These are phyloP conservation scores for Emmonsiellopsis sp. DNA, from an alignment of 2,329 filamentous ascomycete species.

Conservation along the genomic window DNA sequence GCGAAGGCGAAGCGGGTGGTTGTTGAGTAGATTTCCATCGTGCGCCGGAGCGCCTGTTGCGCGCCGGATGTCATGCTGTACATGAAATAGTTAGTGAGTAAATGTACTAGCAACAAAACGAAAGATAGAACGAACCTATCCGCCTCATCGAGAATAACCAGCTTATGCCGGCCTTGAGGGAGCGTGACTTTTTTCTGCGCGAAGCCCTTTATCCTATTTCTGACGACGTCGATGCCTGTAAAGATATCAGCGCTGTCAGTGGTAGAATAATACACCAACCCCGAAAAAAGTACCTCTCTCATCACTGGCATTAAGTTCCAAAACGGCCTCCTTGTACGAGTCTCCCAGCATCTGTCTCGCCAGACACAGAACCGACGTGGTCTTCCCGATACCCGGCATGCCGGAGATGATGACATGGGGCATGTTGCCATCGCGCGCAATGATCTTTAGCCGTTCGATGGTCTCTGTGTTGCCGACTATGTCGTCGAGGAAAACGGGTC, in stretches of 20 bases:
- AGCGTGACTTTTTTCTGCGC: slow-evolving; percentile 98
- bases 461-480: slow-evolving; percentile 97
- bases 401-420: slow-evolving; percentile 99
- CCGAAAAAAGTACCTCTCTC: slow-evolving; percentile 57
- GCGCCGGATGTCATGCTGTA: slow-evolving; percentile 84
- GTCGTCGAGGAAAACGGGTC: slow-evolving; percentile 89
- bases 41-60: slow-evolving; percentile 86
- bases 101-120: neutral
- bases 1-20: slow-evolving; percentile 97
- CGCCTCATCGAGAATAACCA: slow-evolving; percentile 95
- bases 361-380: slow-evolving; percentile 86
- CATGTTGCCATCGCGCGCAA: slow-evolving; percentile 98
- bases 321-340: slow-evolving; percentile 91
- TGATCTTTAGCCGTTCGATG: slow-evolving; percentile 93
- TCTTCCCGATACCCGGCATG: slow-evolving; percentile 98
- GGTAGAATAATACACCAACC: neutral
- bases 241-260: neutral
- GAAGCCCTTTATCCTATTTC: slow-evolving; percentile 96
- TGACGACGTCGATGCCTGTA: slow-evolving; percentile 85
- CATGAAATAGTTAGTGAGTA: neutral
- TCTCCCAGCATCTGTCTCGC: slow-evolving; percentile 86
- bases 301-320: slow-evolving; percentile 93
- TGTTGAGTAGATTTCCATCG: slow-evolving; percentile 97
- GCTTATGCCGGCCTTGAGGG: slow-evolving; percentile 80
- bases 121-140: slow-evolving; percentile 53